Conservation (phyloP, 2,329 filamentous ascomycete species). For the Epichloe coenophiala region DNA sequence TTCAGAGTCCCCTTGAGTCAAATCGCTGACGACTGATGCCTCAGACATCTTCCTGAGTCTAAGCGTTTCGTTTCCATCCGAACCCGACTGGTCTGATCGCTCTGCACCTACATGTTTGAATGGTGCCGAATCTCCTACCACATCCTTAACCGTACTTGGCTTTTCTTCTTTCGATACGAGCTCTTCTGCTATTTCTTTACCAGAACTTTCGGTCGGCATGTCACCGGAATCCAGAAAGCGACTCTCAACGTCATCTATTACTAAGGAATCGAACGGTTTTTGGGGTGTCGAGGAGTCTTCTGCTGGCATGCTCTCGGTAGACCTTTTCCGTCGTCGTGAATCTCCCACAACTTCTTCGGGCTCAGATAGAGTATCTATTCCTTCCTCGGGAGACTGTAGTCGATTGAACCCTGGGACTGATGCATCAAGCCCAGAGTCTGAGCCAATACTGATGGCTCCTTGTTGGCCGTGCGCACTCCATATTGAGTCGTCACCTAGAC, state of each 20-base stretch:
- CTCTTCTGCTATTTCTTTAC: neutral
- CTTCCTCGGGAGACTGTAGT: neutral
- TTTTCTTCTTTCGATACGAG: neutral
- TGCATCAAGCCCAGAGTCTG: neutral
- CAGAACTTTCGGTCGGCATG: neutral
- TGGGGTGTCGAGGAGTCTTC: neutral
- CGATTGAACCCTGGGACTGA: neutral
- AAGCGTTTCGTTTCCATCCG: neutral
- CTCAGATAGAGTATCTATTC: neutral
- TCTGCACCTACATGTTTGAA: neutral
- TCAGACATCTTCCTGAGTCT: neutral
- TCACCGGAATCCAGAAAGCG: neutral
- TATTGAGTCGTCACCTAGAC: neutral
- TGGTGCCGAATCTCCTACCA: neutral
- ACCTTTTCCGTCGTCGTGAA: neutral
- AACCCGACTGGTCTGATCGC: neutral
- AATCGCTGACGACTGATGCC: neutral
- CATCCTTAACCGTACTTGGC: neutral
- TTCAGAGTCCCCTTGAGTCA: neutral
- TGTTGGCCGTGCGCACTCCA: neutral
- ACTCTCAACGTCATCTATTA: neutral
- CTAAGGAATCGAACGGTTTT: neutral
- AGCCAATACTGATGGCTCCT: neutral
- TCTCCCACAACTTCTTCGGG: neutral
- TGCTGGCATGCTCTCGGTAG: neutral